phyloP scores from a whole-genome alignment of 371 early-diverging fungal species.

The Rhizopus delemar region DNA sequence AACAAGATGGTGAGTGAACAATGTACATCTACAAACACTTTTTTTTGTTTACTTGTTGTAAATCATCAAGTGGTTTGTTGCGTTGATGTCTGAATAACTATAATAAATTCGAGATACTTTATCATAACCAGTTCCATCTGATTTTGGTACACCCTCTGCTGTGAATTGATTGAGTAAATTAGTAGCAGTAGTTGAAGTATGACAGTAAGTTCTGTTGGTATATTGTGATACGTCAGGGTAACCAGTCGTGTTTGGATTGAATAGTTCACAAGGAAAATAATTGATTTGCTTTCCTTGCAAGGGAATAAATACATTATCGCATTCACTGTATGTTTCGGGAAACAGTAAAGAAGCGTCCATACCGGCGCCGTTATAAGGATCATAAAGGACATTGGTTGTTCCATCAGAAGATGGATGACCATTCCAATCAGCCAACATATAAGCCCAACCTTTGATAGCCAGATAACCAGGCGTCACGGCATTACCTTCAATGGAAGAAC shows the following conservation, averaged over 20 bases:
- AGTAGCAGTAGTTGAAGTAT: slow-evolving; percentile 50
- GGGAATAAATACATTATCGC: slow-evolving; percentile 56
- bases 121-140: slow-evolving; percentile 23
- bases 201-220: slow-evolving; percentile 62
- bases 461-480: slow-evolving; percentile 44
- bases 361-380: slow-evolving; percentile 64
- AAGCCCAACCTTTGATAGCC: slow-evolving; percentile 59
- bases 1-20: neutral
- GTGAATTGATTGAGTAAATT: slow-evolving; percentile 34
- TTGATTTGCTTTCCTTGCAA: slow-evolving; percentile 41
- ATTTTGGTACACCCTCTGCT: slow-evolving; percentile 34
- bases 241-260: slow-evolving; percentile 49
- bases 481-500: slow-evolving; percentile 31
- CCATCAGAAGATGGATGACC: slow-evolving; percentile 46
- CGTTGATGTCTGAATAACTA: slow-evolving; percentile 65
- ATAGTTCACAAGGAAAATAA: slow-evolving; percentile 74
- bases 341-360: slow-evolving; percentile 60
- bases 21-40: slow-evolving; percentile 35
- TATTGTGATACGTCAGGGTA: slow-evolving; percentile 49
- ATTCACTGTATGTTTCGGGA: slow-evolving; percentile 54
- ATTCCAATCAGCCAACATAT: slow-evolving; percentile 50
- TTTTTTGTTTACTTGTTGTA: slow-evolving; percentile 66
- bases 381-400: slow-evolving; percentile 56
- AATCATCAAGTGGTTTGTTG: slow-evolving; percentile 51
- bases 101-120: slow-evolving; percentile 67